Evolutionary conservation across 2,329 filamentous ascomycete genomes (phyloP).

Genomic region (Akanthomyces uredinophilus): DNA sequence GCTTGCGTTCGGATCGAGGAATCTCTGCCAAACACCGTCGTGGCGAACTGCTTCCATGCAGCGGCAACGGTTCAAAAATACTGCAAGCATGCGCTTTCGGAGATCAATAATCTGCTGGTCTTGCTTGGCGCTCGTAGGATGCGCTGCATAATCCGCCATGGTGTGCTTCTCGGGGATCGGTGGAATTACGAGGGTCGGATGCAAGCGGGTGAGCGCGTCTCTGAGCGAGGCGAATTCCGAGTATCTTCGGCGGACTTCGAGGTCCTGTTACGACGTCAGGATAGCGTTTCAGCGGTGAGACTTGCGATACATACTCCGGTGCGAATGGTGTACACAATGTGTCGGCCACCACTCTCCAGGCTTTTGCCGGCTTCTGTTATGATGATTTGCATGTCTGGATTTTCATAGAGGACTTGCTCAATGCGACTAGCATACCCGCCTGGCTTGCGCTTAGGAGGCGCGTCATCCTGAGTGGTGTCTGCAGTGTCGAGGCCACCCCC

Average conservation of each 20-base stretch:
- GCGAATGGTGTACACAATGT: constrained; percentile 94
- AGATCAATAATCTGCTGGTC: constrained; percentile 95
- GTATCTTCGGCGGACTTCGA: constrained; percentile 91
- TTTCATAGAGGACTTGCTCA: constrained; percentile 95
- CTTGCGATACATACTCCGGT: constrained; percentile 63
- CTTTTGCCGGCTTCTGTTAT: constrained; percentile 97
- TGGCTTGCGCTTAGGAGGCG: constrained; percentile 61
- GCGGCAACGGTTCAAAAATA: constrained; percentile 90
- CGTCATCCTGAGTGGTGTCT: constrained; percentile 36
- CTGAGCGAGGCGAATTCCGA: constrained; percentile 93
- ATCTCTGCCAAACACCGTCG: constrained; percentile 96
- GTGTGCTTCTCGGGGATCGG: constrained; percentile 98
- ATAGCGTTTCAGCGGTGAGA: background rate
- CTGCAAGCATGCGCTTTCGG: constrained; percentile 91
- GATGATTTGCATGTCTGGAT: constrained; percentile 80
- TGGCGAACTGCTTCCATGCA: constrained; percentile 87
- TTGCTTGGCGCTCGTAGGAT: constrained; percentile 96
- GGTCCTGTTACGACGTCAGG: constrained; percentile 55
- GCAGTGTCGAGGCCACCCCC: constrained; percentile 44
- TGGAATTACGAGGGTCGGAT: constrained; percentile 91
- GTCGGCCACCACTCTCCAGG: constrained; percentile 81
- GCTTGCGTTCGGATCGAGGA: constrained; percentile 95
- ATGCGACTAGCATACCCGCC: constrained; percentile 92
- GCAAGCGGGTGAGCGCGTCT: constrained; percentile 81
- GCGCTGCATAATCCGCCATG: constrained; percentile 97